Conservation (phyloP, 1,139 yeast genomes). For the Scheffersomyces insectosa region DNA sequence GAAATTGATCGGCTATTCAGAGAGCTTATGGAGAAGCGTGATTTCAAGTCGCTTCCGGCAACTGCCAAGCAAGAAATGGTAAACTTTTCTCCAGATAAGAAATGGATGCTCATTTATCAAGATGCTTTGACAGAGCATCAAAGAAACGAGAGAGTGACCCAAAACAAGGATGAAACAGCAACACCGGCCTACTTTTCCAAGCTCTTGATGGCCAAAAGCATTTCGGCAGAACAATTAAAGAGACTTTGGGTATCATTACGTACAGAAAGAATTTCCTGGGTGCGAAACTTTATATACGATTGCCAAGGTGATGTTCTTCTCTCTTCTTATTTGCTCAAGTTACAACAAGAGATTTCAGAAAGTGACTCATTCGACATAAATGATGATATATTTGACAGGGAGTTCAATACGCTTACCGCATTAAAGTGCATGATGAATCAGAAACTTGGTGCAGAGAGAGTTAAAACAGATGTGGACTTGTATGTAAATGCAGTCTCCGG, state of each 20-base stretch:
- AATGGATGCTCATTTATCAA: slow-evolving; percentile 91
- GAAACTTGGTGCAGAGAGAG: slow-evolving; percentile 44
- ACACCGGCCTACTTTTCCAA: slow-evolving; percentile 82
- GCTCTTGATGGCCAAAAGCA: slow-evolving; percentile 66
- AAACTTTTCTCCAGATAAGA: slow-evolving; percentile 72
- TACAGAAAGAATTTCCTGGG: slow-evolving; percentile 93
- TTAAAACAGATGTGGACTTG: slow-evolving; percentile 41
- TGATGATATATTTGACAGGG: slow-evolving; percentile 50
- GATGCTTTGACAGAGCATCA: slow-evolving; percentile 78
- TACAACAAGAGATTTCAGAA: slow-evolving; percentile 39
- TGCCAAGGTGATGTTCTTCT: slow-evolving; percentile 90
- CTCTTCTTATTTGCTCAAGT: slow-evolving; percentile 39
- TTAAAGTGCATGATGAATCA: slow-evolving; percentile 52
- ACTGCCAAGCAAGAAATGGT: slow-evolving; percentile 79
- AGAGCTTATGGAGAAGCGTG: slow-evolving; percentile 78
- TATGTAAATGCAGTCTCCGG: slow-evolving; percentile 47
- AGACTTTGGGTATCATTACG: slow-evolving; percentile 89
- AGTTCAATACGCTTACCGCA: slow-evolving; percentile 48
- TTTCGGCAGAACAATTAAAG: slow-evolving; percentile 70
- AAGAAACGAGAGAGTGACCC: slow-evolving; percentile 40
- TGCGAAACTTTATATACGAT: slow-evolving; percentile 67
- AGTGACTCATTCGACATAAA: slow-evolving; percentile 37
- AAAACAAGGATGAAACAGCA: slow-evolving; percentile 36
- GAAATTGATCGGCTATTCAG: slow-evolving; percentile 69
- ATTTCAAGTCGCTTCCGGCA: slow-evolving; percentile 75